Percentiles rank a stretch among this genome's conserved stretches.
These are phyloP conservation scores for Diplodia mutila DNA, from an alignment of 2,329 filamentous ascomycete species.

Conservation along the genomic window DNA sequence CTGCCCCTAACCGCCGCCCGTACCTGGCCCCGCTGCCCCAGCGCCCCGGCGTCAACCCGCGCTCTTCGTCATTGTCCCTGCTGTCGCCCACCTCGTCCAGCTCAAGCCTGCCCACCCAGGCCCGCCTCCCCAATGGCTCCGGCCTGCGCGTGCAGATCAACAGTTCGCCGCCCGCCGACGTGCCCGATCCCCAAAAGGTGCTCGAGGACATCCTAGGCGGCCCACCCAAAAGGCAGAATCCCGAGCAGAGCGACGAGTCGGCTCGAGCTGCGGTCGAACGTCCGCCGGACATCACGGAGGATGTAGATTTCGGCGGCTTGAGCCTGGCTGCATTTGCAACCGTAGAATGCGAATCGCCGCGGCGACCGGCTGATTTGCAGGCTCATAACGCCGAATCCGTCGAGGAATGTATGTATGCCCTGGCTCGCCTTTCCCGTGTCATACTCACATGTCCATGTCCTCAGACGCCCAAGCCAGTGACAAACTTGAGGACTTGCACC, in stretches of 20 bases:
- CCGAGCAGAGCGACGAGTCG: slow-evolving; percentile 23
- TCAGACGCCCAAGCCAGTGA: slow-evolving; percentile 77
- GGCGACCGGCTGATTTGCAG: slow-evolving; percentile 45
- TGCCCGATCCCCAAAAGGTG: slow-evolving; percentile 71
- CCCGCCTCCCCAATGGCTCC: slow-evolving; percentile 69
- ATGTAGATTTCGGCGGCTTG: slow-evolving; percentile 78
- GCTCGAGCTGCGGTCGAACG: slow-evolving; percentile 42
- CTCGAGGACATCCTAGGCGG: slow-evolving; percentile 64
- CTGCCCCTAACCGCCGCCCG: slow-evolving; percentile 70
- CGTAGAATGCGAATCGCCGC: slow-evolving; percentile 38
- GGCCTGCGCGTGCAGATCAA: slow-evolving; percentile 63
- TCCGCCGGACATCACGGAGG: slow-evolving; percentile 58
- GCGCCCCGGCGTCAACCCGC: slow-evolving; percentile 68
- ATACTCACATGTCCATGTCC: slow-evolving; percentile 28
- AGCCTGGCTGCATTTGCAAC: slow-evolving; percentile 73
- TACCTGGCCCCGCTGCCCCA: slow-evolving; percentile 68
- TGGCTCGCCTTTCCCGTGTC: slow-evolving; percentile 34
- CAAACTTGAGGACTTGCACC: slow-evolving; percentile 88
- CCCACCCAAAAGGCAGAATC: slow-evolving; percentile 32
- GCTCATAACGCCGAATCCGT: slow-evolving; percentile 63
- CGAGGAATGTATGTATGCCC: slow-evolving; percentile 69
- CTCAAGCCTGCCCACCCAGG: slow-evolving; percentile 70
- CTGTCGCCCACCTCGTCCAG: slow-evolving; percentile 75
- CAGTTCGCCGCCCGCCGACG: slow-evolving; percentile 56
- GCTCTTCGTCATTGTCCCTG: slow-evolving; percentile 79